Evolutionary conservation across 331 rosid genomes (phyloP), one percentile per base, ranked within the genome.

Genomic region (Quercus lobata): DNA sequence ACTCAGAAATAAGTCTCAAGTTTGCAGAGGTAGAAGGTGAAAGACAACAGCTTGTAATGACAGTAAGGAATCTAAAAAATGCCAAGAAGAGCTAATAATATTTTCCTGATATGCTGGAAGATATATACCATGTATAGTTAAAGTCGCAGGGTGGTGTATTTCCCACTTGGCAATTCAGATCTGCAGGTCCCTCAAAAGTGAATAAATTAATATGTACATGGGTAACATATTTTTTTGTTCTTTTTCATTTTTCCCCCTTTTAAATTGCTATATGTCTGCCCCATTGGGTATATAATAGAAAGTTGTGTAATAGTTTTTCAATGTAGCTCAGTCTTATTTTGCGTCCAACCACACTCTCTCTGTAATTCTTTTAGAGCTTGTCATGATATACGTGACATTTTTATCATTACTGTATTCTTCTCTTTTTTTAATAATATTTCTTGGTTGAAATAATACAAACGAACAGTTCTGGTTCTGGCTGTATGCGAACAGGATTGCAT

Each of bases 21-120:
- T 96, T 96, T 21, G 98, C 99, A 3, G 98, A 93, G 83, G 99
- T 96, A 55, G 99, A 96, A 88, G 97, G 99, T 75, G 99, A 96
- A 89, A 91, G 99, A 79, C 99, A 96, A 83, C 80, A 88, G 83
- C 99, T 96, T 44, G 98, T 93, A 55, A 96, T 96, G 99, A 90
- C 92, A 0, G 85, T 96, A 77, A 82, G 99, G 54, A 89, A 84
- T 88, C 92, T 96, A 15, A 91, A 86, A 87, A 84, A 84, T 87
- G 70, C 76, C 79, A 90, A 78, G 41, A 96, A 89, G 80, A 83
- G 76, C 80, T 87, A 79, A 81, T 62, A 77, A 80, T 57, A 75
- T 72, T 74, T 75, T 76, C 75, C 68, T 79, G 35, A 83, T 81
- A 73, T 69, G 37, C 60, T 73, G 79, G 55, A 83, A 35, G 76